Conservation (phyloP, 1,284 basidiomycete species). For the Kwoniella shivajii region DNA sequence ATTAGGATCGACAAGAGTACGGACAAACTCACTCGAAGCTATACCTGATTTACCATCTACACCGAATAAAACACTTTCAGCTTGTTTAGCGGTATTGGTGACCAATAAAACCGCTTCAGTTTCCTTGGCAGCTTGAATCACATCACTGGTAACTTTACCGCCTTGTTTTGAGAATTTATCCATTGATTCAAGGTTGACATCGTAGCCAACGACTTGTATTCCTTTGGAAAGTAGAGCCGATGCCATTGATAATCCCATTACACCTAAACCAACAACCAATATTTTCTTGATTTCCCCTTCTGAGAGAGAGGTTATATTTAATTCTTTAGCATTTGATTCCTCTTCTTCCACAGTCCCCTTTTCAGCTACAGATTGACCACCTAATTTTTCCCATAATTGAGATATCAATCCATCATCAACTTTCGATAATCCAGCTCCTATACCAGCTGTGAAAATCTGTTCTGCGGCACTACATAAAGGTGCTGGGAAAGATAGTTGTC, state of each 20-base stretch:
- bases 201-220: slow-evolving; percentile 24
- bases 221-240: slow-evolving; percentile 25
- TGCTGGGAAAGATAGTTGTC: slow-evolving; percentile 33
- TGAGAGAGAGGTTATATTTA: slow-evolving; percentile 16
- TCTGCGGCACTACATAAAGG: slow-evolving; percentile 43
- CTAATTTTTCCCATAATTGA: slow-evolving; percentile 45
- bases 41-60: slow-evolving; percentile 19
- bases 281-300: slow-evolving; percentile 18
- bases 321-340: slow-evolving; percentile 30
- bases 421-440: slow-evolving; percentile 35
- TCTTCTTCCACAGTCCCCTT: slow-evolving; percentile 34
- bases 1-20: background rate
- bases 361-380: slow-evolving; percentile 31
- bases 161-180: slow-evolving; percentile 22
- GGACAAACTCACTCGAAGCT: slow-evolving; percentile 21
- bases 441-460: slow-evolving; percentile 40
- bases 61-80: slow-evolving; percentile 31
- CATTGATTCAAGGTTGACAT: slow-evolving; percentile 15
- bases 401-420: slow-evolving; percentile 42
- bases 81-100: slow-evolving; percentile 29
- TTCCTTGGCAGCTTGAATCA: slow-evolving; percentile 18
- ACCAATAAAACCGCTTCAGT: slow-evolving; percentile 31
- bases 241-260: slow-evolving; percentile 38
- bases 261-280: slow-evolving; percentile 37
- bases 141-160: slow-evolving; percentile 22